Evolutionary conservation across 176 grass and related monocot species (phyloP).

Genomic region (Paspalum notatum): DNA sequence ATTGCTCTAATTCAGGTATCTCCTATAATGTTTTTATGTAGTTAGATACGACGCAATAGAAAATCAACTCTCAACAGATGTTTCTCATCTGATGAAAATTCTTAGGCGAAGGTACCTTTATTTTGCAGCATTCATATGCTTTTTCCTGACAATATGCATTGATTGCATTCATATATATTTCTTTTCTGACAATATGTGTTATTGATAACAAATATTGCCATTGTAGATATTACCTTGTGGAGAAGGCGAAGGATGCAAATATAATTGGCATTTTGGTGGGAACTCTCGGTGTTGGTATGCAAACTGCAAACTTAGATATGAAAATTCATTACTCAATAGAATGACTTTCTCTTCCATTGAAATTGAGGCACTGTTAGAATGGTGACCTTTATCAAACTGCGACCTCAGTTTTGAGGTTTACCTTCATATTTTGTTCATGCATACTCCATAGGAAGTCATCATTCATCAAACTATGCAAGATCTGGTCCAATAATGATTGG

Average conservation of each 20-base stretch:
- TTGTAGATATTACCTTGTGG: constrained; percentile 96
- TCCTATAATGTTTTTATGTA: constrained; percentile 45
- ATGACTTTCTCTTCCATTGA: too few species aligned
- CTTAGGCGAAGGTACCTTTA: constrained; percentile 80
- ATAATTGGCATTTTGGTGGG: constrained; percentile 98
- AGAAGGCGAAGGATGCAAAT: constrained; percentile 98
- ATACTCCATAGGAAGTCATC: not conserved
- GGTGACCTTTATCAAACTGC: not conserved
- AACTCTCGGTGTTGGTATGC: constrained; percentile 92
- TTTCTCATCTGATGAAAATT: constrained; percentile 74
- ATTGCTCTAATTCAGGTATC: not conserved
- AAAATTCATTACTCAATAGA: not conserved
- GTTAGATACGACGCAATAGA: constrained; percentile 75
- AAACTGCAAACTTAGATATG: constrained; percentile 25
- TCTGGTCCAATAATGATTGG: not conserved
- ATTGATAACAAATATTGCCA: constrained; percentile 12
- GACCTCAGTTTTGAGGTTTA: not conserved
- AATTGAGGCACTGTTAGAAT: not conserved
- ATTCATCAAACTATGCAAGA: not conserved
- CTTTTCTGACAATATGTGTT: constrained; percentile 29
- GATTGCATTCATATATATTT: not conserved
- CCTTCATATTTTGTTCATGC: not conserved
- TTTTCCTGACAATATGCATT: not conserved
- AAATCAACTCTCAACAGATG: constrained; percentile 64
- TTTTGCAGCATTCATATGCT: not conserved